Evolutionary conservation across 164 flowering plant genomes (phyloP), one percentile per base, ranked within the genome.

Genomic region (Euptelea pleiosperma): DNA sequence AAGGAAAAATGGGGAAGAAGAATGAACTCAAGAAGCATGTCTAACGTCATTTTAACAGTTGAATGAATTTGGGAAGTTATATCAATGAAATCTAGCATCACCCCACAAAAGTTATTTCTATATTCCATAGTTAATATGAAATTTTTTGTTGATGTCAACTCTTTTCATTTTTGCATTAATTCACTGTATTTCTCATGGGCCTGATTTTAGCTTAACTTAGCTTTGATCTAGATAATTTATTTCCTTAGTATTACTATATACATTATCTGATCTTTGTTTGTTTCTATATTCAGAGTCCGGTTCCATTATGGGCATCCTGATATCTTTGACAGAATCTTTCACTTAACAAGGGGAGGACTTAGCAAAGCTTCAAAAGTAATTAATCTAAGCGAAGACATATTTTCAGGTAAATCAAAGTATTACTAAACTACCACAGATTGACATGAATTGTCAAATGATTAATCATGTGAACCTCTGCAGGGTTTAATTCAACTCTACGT

Each of bases 401-500:
- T 72, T 72, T 66, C 79, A 65, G 79, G 79, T 75, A 58, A 55
- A 35, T 3, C 8, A 18, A 45, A 44, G 31, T 14, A 28, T 44
- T 29, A 3, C 18, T 39, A 12, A 54, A 37, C 54, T 46, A 41
- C 26, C 6, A 47, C 11, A 16, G 47, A 16, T 30, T 15, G 4
- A 48, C 26, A 35, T 21, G 30, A 26, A 18, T 28, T 22, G 18
- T 55, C 47, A 34, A 37, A 40, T 24, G 1, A 11, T 50, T 69
- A 55, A 48, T 34, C 11, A 18, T 41, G 19, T 22, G 48, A 61
- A 57, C 43, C 4, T 62, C 24, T 62, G 34, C 78, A 92, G 98
- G 98, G 46, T 90, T 45, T 64, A 93, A 93, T 75, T 87, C 98
- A 66, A 93, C 86, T 53, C 73, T 87, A 29, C 87, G 98, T 48